Evolutionary conservation across 352 stramenopile genomes (phyloP).

Genomic region (Globisporangium orthogonon): DNA sequence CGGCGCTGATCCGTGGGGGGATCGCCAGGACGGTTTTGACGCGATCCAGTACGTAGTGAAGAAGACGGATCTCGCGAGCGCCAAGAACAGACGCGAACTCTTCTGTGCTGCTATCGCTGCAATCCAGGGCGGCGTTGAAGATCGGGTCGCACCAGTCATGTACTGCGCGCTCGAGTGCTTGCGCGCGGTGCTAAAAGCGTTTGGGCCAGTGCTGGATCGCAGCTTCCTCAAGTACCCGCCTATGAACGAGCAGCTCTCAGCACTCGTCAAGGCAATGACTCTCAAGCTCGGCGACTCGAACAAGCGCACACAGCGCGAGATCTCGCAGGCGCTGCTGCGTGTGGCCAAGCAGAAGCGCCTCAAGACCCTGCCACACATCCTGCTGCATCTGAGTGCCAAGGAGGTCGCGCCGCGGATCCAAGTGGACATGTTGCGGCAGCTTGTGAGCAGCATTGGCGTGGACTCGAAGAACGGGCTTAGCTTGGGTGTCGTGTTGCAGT

Average conservation of each 20-base stretch:
- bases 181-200: slow-evolving; percentile 55
- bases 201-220: slow-evolving; percentile 39
- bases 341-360: slow-evolving; percentile 61
- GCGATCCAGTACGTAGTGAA: slow-evolving; percentile 61
- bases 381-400: slow-evolving; percentile 56
- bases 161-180: slow-evolving; percentile 80
- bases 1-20: slow-evolving; percentile 67
- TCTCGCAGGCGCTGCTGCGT: slow-evolving; percentile 47
- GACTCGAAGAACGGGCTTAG: slow-evolving; percentile 28
- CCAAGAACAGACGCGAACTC: slow-evolving; percentile 37
- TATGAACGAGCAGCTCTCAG: slow-evolving; percentile 55
- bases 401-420: slow-evolving; percentile 47
- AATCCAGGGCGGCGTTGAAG: slow-evolving; percentile 65
- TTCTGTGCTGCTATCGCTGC: slow-evolving; percentile 63
- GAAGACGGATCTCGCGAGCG: slow-evolving; percentile 40
- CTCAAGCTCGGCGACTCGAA: slow-evolving; percentile 73
- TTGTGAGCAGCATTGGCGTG: slow-evolving; percentile 51
- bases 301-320: slow-evolving; percentile 74
- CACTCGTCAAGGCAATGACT: slow-evolving; percentile 40
- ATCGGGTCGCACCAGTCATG: slow-evolving; percentile 75
- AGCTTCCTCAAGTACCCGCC: slow-evolving; percentile 31
- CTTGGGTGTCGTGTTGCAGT: slow-evolving; percentile 59
- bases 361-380: slow-evolving; percentile 40
- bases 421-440: slow-evolving; percentile 45
- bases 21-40: slow-evolving; percentile 76